Conservation (phyloP, 495 filamentous ascomycete genomes). For the Penicillium manginii region DNA sequence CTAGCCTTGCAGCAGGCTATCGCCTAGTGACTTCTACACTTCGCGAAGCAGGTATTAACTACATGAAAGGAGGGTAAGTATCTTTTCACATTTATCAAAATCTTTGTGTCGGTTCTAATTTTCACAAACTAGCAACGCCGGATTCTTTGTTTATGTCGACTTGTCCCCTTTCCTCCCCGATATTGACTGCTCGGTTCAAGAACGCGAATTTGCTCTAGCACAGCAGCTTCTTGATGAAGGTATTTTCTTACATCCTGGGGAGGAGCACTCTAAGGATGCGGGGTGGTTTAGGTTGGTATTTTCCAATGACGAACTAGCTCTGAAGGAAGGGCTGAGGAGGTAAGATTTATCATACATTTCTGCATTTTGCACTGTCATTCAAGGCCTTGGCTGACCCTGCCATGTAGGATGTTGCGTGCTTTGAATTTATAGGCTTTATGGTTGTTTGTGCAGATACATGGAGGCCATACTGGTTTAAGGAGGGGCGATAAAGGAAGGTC, state of each 20-base stretch:
- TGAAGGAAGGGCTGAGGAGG: constrained; percentile 42
- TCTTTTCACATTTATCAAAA: neutral
- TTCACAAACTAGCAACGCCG: constrained; percentile 42
- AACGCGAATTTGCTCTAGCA: constrained; percentile 39
- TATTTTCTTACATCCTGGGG: constrained; percentile 48
- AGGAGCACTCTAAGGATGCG: constrained; percentile 41
- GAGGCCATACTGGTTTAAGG: too few relatives aligned
- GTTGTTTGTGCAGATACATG: too few relatives aligned
- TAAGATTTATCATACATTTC: constrained; percentile 12
- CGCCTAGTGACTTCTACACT: constrained; percentile 29
- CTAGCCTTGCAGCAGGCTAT: constrained; percentile 32
- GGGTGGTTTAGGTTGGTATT: constrained; percentile 57
- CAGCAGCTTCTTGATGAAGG: constrained; percentile 44
- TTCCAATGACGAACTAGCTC: constrained; percentile 32
- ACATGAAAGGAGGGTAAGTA: constrained; percentile 35
- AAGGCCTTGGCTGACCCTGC: neutral
- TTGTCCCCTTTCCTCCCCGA: constrained; percentile 39
- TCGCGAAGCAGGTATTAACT: constrained; percentile 35
- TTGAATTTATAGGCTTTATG: neutral
- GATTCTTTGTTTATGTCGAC: constrained; percentile 57
- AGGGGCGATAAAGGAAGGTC: too few relatives aligned
- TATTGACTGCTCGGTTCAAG: neutral
- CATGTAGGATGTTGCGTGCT: neutral
- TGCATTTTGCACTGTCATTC: neutral
- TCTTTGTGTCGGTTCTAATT: neutral